phyloP scores from a whole-genome alignment of 768 basidiomycete species.

The Mycena kentingensis region DNA sequence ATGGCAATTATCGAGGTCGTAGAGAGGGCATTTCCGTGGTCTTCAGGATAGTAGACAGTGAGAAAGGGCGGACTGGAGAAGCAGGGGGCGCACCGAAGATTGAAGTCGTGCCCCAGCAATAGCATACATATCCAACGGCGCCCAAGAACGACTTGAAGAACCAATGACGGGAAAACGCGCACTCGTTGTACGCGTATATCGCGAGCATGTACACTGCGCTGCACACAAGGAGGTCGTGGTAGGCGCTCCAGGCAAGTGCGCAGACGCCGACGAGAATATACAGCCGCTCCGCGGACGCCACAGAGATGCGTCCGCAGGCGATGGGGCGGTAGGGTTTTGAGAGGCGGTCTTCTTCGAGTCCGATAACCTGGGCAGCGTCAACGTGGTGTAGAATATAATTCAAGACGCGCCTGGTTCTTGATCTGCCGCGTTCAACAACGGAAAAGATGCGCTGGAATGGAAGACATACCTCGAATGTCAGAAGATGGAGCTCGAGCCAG shows the following conservation, averaged over 20 bases:
- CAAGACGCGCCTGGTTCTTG: conserved; percentile 20
- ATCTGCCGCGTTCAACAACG: conserved; percentile 10
- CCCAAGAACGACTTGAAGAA: conserved; percentile 23
- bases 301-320: conserved; percentile 23
- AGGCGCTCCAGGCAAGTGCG: conserved; percentile 16
- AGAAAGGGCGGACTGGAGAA: neutral
- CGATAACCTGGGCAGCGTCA: conserved; percentile 15
- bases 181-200: conserved; percentile 27
- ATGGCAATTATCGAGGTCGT: conserved; percentile 27
- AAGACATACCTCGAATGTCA: conserved; percentile 20
- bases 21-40: conserved; percentile 19
- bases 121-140: conserved; percentile 25
- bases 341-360: conserved; percentile 25
- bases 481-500: conserved; percentile 18
- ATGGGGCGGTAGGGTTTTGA: conserved; percentile 26
- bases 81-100: conserved; percentile 18
- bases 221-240: conserved; percentile 12
- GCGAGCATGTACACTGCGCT: conserved; percentile 23
- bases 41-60: conserved; percentile 1
- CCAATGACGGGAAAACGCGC: conserved; percentile 15
- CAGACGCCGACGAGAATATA: conserved; percentile 15
- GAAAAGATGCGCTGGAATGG: neutral
- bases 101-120: conserved; percentile 27
- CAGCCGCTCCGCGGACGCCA: conserved; percentile 14
- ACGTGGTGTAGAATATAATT: neutral